These are phyloP conservation scores for Suillus luteus DNA, from an alignment of 768 basidiomycete species.

Conservation along the genomic window DNA sequence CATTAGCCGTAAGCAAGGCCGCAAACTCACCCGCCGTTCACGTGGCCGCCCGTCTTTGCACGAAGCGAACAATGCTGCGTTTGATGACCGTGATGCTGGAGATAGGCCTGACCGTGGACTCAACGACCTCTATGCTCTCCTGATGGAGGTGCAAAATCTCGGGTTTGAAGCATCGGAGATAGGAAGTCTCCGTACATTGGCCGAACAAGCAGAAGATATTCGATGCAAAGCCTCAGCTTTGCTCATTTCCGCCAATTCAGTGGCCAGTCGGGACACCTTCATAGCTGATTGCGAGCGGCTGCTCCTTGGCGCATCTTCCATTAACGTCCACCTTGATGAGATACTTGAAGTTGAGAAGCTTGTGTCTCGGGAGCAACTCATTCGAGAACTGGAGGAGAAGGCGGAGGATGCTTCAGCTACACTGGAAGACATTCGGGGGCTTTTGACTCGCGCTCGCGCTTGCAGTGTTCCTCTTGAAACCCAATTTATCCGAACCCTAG, in stretches of 20 bases:
- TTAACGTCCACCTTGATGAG: slow-evolving; percentile 86
- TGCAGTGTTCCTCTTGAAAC: slow-evolving; percentile 69
- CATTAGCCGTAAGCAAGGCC: slow-evolving; percentile 75
- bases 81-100: slow-evolving; percentile 50
- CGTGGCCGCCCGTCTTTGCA: slow-evolving; percentile 53
- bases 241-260: slow-evolving; percentile 44
- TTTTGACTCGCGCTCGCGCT: slow-evolving; percentile 67
- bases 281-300: slow-evolving; percentile 72
- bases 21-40: slow-evolving; percentile 71
- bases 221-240: slow-evolving; percentile 55
- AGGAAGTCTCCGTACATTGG: slow-evolving; percentile 50
- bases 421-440: slow-evolving; percentile 75
- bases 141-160: slow-evolving; percentile 72
- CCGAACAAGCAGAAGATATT: slow-evolving; percentile 64
- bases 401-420: slow-evolving; percentile 67
- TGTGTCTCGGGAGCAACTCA: slow-evolving; percentile 75
- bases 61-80: slow-evolving; percentile 39
- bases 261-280: slow-evolving; percentile 54
- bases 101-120: slow-evolving; percentile 74
- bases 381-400: slow-evolving; percentile 73
- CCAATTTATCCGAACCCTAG: slow-evolving; percentile 62
- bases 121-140: slow-evolving; percentile 66
- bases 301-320: slow-evolving; percentile 65
- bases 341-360: slow-evolving; percentile 77
- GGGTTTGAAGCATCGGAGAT: slow-evolving; percentile 89